These are phyloP conservation scores for Fusarium sp. DNA, from an alignment of 2,329 filamentous ascomycete genomes.

Conservation along the genomic window DNA sequence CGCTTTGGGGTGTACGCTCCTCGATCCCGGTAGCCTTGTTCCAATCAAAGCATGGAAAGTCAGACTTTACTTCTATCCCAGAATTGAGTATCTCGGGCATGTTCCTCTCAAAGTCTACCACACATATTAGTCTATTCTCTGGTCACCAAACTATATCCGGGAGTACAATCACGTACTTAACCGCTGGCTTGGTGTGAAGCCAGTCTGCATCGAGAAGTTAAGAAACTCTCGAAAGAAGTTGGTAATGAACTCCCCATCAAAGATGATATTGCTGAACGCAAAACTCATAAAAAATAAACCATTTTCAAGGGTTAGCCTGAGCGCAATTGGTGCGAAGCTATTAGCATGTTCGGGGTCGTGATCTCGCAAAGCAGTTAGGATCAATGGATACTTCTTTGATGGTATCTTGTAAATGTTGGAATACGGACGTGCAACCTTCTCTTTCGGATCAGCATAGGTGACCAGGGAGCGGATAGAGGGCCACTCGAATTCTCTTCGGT, in stretches of 20 bases:
- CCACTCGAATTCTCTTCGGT: not conserved
- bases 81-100: conserved; percentile 6
- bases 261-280: conserved; percentile 35
- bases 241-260: conserved; percentile 38
- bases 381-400: not conserved
- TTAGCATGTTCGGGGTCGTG: conserved; percentile 4
- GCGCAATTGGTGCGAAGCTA: conserved; percentile 19
- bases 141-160: not conserved
- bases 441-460: not conserved
- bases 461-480: not conserved
- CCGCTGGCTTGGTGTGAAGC: not conserved
- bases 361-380: not conserved
- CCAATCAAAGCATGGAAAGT: conserved; percentile 39
- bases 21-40: not conserved
- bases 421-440: too few relatives aligned
- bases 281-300: conserved; percentile 36
- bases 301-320: conserved; percentile 13
- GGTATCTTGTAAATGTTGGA: not conserved
- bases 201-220: not conserved
- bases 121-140: conserved; percentile 7
- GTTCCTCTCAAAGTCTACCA: conserved; percentile 9
- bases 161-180: not conserved
- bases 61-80: conserved; percentile 7
- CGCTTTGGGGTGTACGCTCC: not conserved
- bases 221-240: conserved; percentile 39